Evolutionary conservation across 169 alveolate species (phyloP).

Genomic region (Cryptosporidium meleagridis): DNA sequence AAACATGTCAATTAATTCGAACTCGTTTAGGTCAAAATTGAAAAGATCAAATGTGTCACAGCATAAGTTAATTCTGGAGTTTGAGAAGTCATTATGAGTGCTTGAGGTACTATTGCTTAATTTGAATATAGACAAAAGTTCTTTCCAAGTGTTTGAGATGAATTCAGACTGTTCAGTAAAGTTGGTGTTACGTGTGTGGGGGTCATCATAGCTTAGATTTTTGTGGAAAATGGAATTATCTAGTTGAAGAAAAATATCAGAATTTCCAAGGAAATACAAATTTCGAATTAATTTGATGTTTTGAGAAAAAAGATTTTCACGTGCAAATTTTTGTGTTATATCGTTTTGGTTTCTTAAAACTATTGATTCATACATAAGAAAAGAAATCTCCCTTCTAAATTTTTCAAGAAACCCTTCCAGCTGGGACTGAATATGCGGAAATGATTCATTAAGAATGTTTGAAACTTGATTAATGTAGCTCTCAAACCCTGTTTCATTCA

Average conservation of each 20-base stretch:
- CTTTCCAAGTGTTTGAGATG: conserved; percentile 23
- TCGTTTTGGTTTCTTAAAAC: background rate
- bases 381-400: conserved; percentile 1
- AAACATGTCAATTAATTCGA: conserved; percentile 2
- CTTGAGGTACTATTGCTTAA: background rate
- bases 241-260: conserved; percentile 13
- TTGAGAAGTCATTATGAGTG: background rate
- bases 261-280: conserved; percentile 18
- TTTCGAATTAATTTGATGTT: conserved; percentile 10
- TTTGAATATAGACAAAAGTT: background rate
- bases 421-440: conserved; percentile 34
- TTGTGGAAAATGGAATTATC: conserved; percentile 8
- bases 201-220: background rate
- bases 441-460: conserved; percentile 1
- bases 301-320: background rate
- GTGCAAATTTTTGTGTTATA: background rate
- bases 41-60: conserved; percentile 65
- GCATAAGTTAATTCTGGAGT: background rate
- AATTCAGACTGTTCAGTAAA: conserved; percentile 23
- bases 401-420: conserved; percentile 30
- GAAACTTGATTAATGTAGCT: conserved; percentile 1
- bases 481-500: background rate
- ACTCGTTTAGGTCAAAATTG: background rate
- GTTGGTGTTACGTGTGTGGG: background rate
- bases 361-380: conserved; percentile 11